phyloP scores from a whole-genome alignment of 805 yeast genomes.

The Wickerhamiella sorbophila region DNA sequence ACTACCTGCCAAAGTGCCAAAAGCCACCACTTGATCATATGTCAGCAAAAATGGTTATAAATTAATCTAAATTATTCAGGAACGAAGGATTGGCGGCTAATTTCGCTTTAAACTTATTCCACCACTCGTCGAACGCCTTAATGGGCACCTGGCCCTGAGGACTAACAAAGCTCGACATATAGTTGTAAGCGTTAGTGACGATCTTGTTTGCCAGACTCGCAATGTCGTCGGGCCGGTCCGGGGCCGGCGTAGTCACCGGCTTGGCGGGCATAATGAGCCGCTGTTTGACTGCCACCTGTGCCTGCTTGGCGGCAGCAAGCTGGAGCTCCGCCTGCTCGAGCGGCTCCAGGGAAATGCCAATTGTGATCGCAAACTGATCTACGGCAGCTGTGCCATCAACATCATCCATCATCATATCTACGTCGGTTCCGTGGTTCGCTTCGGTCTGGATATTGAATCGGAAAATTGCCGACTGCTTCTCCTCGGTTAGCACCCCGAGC shows the following conservation, averaged over 20 bases:
- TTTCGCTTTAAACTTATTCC: conserved; percentile 75
- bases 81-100: conserved; percentile 72
- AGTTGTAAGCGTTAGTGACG: conserved; percentile 85
- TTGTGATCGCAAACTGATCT: conserved; percentile 29
- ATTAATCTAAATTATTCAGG: conserved; percentile 35
- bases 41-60: background rate
- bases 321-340: conserved; percentile 47
- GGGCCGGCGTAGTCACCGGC: conserved; percentile 19
- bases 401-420: conserved; percentile 46
- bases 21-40: background rate
- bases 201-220: conserved; percentile 71
- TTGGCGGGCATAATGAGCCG: conserved; percentile 8
- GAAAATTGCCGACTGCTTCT: conserved; percentile 85
- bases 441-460: conserved; percentile 40
- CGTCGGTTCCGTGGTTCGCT: conserved; percentile 22
- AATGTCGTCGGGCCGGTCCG: conserved; percentile 30
- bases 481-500: conserved; percentile 27
- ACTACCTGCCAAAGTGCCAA: background rate
- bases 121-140: conserved; percentile 80
- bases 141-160: conserved; percentile 68
- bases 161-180: conserved; percentile 75
- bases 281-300: conserved; percentile 14
- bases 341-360: conserved; percentile 90
- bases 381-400: conserved; percentile 31
- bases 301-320: conserved; percentile 32